These are phyloP conservation scores for Leccinellum albellum DNA, from an alignment of 768 basidiomycete species.

Conservation along the genomic window DNA sequence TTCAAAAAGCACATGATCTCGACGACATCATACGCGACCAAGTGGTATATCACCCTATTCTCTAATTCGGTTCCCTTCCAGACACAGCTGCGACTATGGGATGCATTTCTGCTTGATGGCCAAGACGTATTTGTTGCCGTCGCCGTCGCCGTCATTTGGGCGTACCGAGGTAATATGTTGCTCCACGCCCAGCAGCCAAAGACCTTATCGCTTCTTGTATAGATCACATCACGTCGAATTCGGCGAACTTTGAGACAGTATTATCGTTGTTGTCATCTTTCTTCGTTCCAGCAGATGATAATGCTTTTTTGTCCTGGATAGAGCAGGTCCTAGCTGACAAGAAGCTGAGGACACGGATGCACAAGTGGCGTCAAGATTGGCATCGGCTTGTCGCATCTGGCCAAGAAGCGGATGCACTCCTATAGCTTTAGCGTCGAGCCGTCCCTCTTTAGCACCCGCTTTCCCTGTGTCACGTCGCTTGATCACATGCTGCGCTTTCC, in stretches of 20 bases:
- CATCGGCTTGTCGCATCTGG: slow-evolving; percentile 60
- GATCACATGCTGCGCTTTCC: background rate
- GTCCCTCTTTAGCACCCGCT: background rate
- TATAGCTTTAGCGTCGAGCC: slow-evolving; percentile 34
- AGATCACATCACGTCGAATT: slow-evolving; percentile 80
- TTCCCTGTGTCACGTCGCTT: slow-evolving; percentile 3
- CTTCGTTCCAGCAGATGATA: slow-evolving; percentile 90
- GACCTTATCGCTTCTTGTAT: slow-evolving; percentile 6
- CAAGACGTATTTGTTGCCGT: slow-evolving; percentile 83
- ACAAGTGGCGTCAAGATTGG: slow-evolving; percentile 81
- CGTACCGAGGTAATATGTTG: slow-evolving; percentile 65
- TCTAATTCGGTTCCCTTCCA: slow-evolving; percentile 95
- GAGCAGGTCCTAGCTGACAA: slow-evolving; percentile 53
- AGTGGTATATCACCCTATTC: slow-evolving; percentile 99
- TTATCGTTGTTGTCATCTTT: slow-evolving; percentile 89
- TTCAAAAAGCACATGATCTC: slow-evolving; percentile 89
- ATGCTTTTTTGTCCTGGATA: slow-evolving; percentile 80
- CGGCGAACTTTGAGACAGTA: slow-evolving; percentile 89
- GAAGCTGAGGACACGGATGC: slow-evolving; percentile 69
- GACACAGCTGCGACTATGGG: slow-evolving; percentile 92
- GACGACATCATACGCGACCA: slow-evolving; percentile 93
- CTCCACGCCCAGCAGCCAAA: background rate
- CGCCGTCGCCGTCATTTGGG: slow-evolving; percentile 88
- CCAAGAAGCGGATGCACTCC: slow-evolving; percentile 55
- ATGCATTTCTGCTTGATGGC: slow-evolving; percentile 88